Base-by-base conservation (phyloP, 1,284 basidiomycete genomes). In the Irpex sp. region DNA sequence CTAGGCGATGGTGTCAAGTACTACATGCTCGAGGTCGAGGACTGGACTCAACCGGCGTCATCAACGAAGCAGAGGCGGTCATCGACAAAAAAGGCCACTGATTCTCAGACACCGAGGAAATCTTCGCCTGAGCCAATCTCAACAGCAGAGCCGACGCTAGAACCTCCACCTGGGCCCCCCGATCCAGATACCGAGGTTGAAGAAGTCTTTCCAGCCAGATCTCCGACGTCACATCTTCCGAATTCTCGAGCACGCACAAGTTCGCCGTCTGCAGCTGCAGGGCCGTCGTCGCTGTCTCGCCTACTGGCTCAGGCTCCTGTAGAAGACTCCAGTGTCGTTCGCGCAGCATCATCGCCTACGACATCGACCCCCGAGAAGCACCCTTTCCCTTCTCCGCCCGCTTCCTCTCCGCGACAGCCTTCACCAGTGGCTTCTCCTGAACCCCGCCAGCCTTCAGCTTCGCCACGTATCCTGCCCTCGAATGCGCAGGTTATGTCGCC, bases 11-110 rank as follows among this genome's bases (percentile, higher is more conserved):
- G 95, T 9, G 86, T 96, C 63, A 94, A 95, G 70, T 98, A 94
- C 73, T 96, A 93, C 75, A 89, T 95, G 83, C 86, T 97, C 15
- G 91, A 96, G 72, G 94, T 96, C 4, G 96, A 97, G 73, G 93
- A 94, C 70, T 96, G 93, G 89, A 93, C 90, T 1, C 92, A 92
- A 69, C 86, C 88, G 2, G 82, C 80, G 59, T 81, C 80, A 56
- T 70, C 82, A 40, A 85, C 84, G 64, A 89, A 88, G 73, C 85
- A 86, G 52, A 81, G 84, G 62, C 73, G 77, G 36, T 81, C 80
- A n/a, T 78, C 79, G 7, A 82, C 79, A 68, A 88, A 85, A 69
- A 70, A 77, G n/a, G 77, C 80, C 13, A 70, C 75, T n/a, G 76
- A 79, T 57, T 76, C 76, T 17, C 67, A 59, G 19, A 67, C 66